Conservation (phyloP, 2,329 filamentous ascomycete genomes). For the Neonectria punicea region DNA sequence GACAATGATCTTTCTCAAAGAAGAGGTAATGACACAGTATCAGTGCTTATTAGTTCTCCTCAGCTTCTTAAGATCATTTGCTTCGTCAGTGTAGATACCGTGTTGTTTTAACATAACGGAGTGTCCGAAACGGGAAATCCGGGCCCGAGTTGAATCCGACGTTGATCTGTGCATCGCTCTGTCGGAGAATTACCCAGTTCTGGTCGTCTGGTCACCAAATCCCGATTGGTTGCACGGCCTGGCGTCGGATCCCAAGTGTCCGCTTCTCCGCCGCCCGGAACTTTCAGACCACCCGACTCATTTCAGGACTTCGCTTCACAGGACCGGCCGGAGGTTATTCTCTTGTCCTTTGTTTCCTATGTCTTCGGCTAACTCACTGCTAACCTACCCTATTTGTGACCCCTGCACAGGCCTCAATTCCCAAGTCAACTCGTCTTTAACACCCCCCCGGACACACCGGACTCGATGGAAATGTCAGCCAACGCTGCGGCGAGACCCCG, state of each 20-base stretch:
- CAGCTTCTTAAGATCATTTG: too few relatives aligned
- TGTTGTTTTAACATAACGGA: too few relatives aligned
- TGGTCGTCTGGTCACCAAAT: background rate
- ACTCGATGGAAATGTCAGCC: background rate
- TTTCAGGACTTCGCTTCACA: background rate
- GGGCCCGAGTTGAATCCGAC: background rate
- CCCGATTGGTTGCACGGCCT: background rate
- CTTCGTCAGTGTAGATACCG: too few relatives aligned
- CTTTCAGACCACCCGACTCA: background rate
- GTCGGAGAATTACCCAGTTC: too few relatives aligned
- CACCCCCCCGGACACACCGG: background rate
- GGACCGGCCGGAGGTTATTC: background rate
- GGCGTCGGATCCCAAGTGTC: too few relatives aligned
- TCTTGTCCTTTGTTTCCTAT: background rate
- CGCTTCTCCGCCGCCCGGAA: background rate
- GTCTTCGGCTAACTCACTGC: too few relatives aligned
- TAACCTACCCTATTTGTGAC: too few relatives aligned
- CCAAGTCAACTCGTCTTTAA: background rate
- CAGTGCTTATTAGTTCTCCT: too few relatives aligned
- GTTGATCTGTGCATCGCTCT: background rate
- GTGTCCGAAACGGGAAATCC: background rate
- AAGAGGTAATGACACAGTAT: too few relatives aligned
- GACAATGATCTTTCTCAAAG: too few relatives aligned
- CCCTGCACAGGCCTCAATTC: background rate
- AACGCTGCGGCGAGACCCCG: background rate